Evolutionary conservation across 148 eudicot genomes (phyloP), one percentile per base, ranked within the genome.

Genomic region (Suaeda aralocaspica): DNA sequence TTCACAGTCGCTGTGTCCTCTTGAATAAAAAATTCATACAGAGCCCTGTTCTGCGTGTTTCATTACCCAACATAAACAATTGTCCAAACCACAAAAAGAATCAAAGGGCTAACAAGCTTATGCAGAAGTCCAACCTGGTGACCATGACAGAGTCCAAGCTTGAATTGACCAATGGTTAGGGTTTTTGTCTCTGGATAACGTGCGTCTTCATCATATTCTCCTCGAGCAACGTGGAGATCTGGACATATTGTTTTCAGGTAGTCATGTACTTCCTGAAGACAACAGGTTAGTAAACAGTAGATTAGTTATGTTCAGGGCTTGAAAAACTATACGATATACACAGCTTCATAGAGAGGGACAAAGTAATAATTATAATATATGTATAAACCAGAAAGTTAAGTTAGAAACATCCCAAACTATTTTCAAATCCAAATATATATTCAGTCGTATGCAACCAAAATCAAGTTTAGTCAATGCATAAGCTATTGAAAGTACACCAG

Each of bases 141-240:
- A 70, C 98, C 98, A 80, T 94, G 98, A 81, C 96, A 91, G 66
- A 94, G 78, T 73, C 97, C 98, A 75, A 94, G 92, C 89, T 91
- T 94, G 74, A 94, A 94, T 79, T 94, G 98, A 58, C 98, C 98
- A 77, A 94, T 91, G 16, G 96, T 89, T 49, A 91, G 77, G 62
- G 95, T 91, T 82, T 94, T 94, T 64, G 92, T 91, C 81, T 94
- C 97, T 36, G 98, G 98, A 81, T 88, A 94, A 49, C 91, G 97
- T 22, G 89, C 36, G 22, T 94, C 97, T 77, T 94, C 97, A 72
- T 94, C 98, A 79, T 91, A 91, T 84, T 94, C 98, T 72, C 97
- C 98, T 74, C 92, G 84, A 69, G 92, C 71, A 61, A 94, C 78
- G 80, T 91, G 97, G 73, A 94, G 81, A 75, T 85, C 86, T 2